Conservation (phyloP, 345 rosid species). For the Boechera retrofracta region DNA sequence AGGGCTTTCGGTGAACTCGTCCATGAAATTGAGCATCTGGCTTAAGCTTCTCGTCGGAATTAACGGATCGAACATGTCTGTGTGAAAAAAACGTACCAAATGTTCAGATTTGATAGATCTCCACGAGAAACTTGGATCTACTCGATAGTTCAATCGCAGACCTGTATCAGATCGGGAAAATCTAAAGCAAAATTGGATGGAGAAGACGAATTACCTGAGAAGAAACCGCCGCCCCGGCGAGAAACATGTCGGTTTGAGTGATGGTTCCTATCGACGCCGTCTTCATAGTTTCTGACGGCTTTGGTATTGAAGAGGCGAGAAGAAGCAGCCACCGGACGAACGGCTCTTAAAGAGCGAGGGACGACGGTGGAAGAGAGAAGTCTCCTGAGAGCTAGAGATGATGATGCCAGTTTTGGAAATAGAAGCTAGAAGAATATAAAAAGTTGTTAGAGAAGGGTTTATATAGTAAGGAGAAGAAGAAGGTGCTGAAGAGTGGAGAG, state of each 20-base stretch:
- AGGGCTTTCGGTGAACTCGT: conserved; percentile 51
- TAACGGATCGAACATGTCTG: conserved; percentile 47
- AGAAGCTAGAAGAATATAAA: neutral
- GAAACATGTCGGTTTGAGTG: conserved; percentile 2
- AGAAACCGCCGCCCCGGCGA: conserved; percentile 16
- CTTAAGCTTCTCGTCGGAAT: conserved; percentile 49
- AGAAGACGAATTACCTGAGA: conserved; percentile 22
- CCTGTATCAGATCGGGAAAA: neutral
- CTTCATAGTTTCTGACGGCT: conserved; percentile 30
- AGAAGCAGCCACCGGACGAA: conserved; percentile 37
- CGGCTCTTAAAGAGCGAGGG: conserved; percentile 7
- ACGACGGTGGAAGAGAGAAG: conserved; percentile 44
- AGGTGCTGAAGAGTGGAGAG: neutral
- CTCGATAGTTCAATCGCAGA: neutral
- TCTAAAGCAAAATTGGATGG: neutral
- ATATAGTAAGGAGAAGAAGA: conserved; percentile 4
- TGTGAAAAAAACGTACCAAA: neutral
- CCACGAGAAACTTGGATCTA: neutral
- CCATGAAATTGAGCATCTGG: conserved; percentile 62
- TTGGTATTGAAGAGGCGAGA: conserved; percentile 51
- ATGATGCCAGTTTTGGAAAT: conserved; percentile 44
- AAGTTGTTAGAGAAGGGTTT: neutral
- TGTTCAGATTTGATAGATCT: neutral
- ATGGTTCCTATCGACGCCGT: neutral
- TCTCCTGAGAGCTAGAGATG: conserved; percentile 45